Evolutionary conservation across 495 filamentous ascomycete species (phyloP), one percentile per base, ranked within the genome.

Genomic region (Penicillium tannophilum): DNA sequence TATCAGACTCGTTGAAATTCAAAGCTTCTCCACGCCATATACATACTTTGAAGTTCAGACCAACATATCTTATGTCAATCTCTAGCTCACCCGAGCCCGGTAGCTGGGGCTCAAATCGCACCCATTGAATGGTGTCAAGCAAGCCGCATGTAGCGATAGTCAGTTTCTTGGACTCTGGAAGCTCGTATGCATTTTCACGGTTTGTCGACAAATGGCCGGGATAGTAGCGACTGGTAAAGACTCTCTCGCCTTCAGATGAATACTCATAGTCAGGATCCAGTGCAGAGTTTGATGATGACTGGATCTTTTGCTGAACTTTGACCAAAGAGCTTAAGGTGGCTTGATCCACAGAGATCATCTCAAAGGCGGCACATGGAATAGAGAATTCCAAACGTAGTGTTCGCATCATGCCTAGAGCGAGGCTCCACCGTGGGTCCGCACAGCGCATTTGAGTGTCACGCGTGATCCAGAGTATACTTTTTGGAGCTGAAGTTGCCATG

Each of bases 401-500:
- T 10, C 82, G 65, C 3, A 74, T 69, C 0, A 79, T 3, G 0
- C 82, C 82, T 8, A 79, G 36, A 0, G 75, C 60, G 16, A 72
- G 58, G 0, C 53, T 65, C 56, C 67, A 78, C 3, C 66, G 30
- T 0, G 82, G 80, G 36, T 82, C 71, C 0, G 47, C 16, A 42
- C 76, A 79, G 1, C 51, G 20, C 1, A 69, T 59, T 50, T 82
- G 77, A 11, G 61, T 47, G 1, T 64, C 39, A 0, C 49, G 50
- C 2, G 79, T 82, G 9, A 82, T 16, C 82, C 81, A 84, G 0
- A 84, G 36, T 10, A 74, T 17, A 31, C 69, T 17, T 11, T 47
- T 23, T 24, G 28, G 6, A 1, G 20, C 35, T 19, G 33, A 46
- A 10, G 45, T 50, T 11, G 63, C 30, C 10, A 48, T 4, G 14